Base-by-base conservation (phyloP, 2,329 filamentous ascomycete species). In the Tolypocladium amazonense region DNA sequence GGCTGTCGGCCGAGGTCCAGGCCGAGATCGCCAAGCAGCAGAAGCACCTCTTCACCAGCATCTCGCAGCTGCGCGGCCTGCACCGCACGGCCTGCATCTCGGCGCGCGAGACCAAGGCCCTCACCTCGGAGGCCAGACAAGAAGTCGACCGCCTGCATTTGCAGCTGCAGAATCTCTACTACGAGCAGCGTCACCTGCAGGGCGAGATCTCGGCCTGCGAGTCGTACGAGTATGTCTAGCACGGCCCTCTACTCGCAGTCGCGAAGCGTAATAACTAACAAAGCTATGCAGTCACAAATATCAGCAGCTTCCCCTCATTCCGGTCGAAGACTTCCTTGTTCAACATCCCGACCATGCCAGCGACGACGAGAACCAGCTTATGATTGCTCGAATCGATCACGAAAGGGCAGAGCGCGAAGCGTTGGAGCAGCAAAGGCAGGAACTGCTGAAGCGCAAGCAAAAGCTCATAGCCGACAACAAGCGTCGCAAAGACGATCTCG, bases 91-190 rank as follows among this genome's bases (percentile, higher is more conserved):
- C 92, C 12, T 86, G 92, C 65, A 82, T 96, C 66, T 82, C 85
- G 37, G 90, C 92, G 37, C 86, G 94, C 65, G 86, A 91, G 66
- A 96, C 92, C 18, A 97, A 97, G 73, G 81, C 88, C 58, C 80
- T 85, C 66, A 97, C 94, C 0, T 88, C 90, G 37, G 91, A 96
- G 72, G 89, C 89, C 56, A 86, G 92, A 56, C 89, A 93, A 68
- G 91, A 96, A 74, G 91, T 97, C 64, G 94, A 99, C 71, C 85
- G 88, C 56, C 80, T 99, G 62, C 92, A 97, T 71, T 81, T 99
- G 43, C 90, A 96, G 70, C 81, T 99, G 59, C 93, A 97, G 75
- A 99, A 99, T 70, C 78, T 99, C 9, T 95, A 94, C 73, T 99
- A 99, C 70, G 93, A 99, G 74, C 92, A 97, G 76, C 82, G 90